Percentiles rank a stretch among this genome's conserved stretches.
phyloP scores from a whole-genome alignment of 208 protist species.

The Strigomonas galati region DNA sequence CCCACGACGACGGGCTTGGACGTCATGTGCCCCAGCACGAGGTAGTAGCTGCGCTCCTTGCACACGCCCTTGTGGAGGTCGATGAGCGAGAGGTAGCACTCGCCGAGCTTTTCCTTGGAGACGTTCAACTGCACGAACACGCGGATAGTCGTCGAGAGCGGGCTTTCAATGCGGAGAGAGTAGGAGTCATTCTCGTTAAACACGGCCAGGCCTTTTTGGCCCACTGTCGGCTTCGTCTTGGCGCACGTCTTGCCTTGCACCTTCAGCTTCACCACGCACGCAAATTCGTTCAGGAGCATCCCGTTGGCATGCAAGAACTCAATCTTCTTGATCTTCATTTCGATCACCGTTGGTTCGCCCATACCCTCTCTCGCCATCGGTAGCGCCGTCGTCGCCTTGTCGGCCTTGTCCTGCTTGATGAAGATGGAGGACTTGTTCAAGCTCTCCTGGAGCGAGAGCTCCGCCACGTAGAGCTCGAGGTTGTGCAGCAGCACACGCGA shows the following conservation, averaged over 20 bases:
- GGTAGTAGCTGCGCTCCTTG: conserved; percentile 59
- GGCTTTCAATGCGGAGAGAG: conserved; percentile 43
- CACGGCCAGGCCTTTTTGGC: conserved; percentile 40
- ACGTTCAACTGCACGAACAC: conserved; percentile 28
- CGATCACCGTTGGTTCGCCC: conserved; percentile 22
- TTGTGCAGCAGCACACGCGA: conserved; percentile 59
- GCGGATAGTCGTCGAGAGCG: conserved; percentile 37
- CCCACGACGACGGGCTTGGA: conserved; percentile 42
- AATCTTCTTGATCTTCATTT: conserved; percentile 43
- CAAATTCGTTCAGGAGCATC: conserved; percentile 28
- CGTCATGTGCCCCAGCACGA: conserved; percentile 45
- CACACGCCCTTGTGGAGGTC: conserved; percentile 48
- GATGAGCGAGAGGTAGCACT: conserved; percentile 56
- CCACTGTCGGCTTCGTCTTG: conserved; percentile 28
- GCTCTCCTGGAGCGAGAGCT: conserved; percentile 49
- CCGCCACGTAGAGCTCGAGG: conserved; percentile 78
- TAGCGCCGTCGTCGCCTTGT: neutral
- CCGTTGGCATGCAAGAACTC: conserved; percentile 43
- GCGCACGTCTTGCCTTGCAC: conserved; percentile 34
- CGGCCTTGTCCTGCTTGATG: conserved; percentile 10
- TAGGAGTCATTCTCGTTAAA: conserved; percentile 41
- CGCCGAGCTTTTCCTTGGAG: conserved; percentile 43
- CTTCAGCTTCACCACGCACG: conserved; percentile 58
- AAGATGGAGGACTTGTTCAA: conserved; percentile 33
- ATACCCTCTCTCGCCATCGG: neutral